A percentile compares a stretch with the other conserved stretches of the same genome.
These are phyloP conservation scores for Apiospora arundinis DNA, from an alignment of 2,329 filamentous ascomycete genomes.

Conservation along the genomic window DNA sequence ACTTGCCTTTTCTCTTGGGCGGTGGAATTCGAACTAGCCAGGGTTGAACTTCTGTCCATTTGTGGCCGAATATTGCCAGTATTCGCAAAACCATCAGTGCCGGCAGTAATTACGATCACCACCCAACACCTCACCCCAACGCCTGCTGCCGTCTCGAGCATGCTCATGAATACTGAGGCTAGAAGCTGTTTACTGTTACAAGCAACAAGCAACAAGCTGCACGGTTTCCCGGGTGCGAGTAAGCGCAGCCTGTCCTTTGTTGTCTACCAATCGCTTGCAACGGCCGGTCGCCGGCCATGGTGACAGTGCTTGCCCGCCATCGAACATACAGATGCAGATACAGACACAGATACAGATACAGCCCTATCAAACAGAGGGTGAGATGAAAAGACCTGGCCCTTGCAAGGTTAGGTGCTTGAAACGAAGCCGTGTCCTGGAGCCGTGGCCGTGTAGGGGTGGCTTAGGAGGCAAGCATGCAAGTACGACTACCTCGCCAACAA, in stretches of 20 bases:
- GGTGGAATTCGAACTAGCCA: background rate
- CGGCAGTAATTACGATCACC: background rate
- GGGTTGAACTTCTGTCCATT: background rate
- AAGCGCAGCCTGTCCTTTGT: background rate
- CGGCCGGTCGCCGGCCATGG: background rate
- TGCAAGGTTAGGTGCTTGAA: background rate
- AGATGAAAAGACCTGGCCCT: background rate
- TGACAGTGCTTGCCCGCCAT: background rate
- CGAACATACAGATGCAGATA: no score
- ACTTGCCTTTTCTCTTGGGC: background rate
- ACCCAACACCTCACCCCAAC: background rate
- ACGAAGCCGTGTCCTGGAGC: slow-evolving; percentile 2
- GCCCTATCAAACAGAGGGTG: slow-evolving; percentile 10
- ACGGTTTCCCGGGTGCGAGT: background rate
- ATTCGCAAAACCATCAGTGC: background rate
- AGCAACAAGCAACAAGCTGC: background rate
- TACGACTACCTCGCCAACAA: background rate
- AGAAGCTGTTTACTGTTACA: background rate
- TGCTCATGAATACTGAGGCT: background rate
- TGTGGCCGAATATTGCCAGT: background rate
- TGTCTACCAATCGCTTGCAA: background rate
- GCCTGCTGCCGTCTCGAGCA: background rate
- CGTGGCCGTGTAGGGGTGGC: background rate
- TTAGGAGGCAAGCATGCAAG: background rate
- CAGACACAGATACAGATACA: background rate